Base-by-base conservation (phyloP, 2,329 filamentous ascomycete species). In the Cladophialophora exuberans region DNA sequence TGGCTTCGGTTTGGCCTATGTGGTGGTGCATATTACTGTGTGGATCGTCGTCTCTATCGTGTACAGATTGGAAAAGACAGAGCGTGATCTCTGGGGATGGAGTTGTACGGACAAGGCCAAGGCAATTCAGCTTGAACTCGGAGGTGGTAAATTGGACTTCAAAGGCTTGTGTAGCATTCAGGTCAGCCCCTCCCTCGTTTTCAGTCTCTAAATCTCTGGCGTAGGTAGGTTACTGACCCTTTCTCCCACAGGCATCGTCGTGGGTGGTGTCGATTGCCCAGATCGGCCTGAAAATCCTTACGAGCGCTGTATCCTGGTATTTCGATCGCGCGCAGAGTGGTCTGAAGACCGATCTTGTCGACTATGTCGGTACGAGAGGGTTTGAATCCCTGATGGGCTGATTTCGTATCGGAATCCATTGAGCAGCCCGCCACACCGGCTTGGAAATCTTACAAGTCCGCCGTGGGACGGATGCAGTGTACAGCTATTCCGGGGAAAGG, bases 61-160 rank as follows among this genome's bases (percentile, higher is more conserved):
- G 15, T 59, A 59, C 23, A 33, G 48, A 18, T 36, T 45, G 11
- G 53, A 41, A 22, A 59, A 56, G 35, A 49, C 30, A 13, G 35
- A 38, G 10, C 43, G 53, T 6, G 56, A 57, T 36, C 33, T 59
- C 4, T 59, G 56, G 53, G 56, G 56, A 10, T 57, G 56, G 56
- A 59, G 46, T 35, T 59, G 56, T 25, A 39, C 23, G 38, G 50
- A 49, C 39, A 38, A 25, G 9, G 55, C 55, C 25, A 44, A 15
- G n/a, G 38, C 25, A 35, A 48, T 56, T 28, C 56, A 59, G 39
- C 38, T 55, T 17, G 30, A 49, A n/a, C 20, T 54, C 11, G 55
- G 30, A 4, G 43, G 52, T 6, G 28, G 25, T 1, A 31, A 36
- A 13, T 18, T 55, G 25, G 17, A 58, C 20, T 58, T 58, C 30